These are phyloP conservation scores for Psidium friedrichsthalianum DNA, from an alignment of 345 rosid species.

Conservation along the genomic window DNA sequence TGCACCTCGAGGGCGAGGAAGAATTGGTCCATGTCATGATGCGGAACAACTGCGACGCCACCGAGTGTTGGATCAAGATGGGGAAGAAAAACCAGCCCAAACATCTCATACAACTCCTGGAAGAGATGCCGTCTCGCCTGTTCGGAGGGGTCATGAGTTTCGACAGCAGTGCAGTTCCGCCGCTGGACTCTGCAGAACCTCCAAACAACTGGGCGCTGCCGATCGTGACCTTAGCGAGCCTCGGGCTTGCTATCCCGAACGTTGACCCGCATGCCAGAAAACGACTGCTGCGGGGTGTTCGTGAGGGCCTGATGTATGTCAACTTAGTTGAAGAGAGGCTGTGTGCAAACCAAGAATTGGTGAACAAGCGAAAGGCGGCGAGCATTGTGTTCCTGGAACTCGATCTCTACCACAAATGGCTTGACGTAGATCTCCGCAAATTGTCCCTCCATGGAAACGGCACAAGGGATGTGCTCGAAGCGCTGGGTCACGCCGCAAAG, in stretches of 20 bases:
- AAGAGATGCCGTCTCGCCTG: constrained; percentile 29
- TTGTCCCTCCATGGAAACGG: constrained; percentile 22
- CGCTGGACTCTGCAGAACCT: constrained; percentile 47
- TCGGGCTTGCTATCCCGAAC: constrained; percentile 54
- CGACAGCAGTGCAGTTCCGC: constrained; percentile 37
- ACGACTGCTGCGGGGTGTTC: constrained; percentile 32
- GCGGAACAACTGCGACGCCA: constrained; percentile 49
- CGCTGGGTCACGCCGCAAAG: constrained; percentile 42
- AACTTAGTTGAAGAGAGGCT: constrained; percentile 33
- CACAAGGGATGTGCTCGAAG: constrained; percentile 42
- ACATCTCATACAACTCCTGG: constrained; percentile 39
- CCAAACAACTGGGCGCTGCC: constrained; percentile 85
- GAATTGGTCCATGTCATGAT: constrained; percentile 45
- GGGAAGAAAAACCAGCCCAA: constrained; percentile 49
- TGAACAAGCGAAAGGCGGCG: constrained; percentile 47
- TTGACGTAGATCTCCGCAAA: constrained; percentile 51
- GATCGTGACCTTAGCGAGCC: constrained; percentile 57
- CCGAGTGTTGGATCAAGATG: constrained; percentile 41
- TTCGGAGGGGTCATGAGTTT: constrained; percentile 53
- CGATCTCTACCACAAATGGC: constrained; percentile 63
- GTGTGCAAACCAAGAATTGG: constrained; percentile 16
- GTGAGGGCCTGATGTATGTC: constrained; percentile 49
- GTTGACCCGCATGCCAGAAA: constrained; percentile 11
- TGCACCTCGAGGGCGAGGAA: constrained; percentile 85
- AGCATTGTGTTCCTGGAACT: constrained; percentile 48